Evolutionary conservation across 768 basidiomycete genomes (phyloP).

Genomic region (Rhodocollybia butyracea): DNA sequence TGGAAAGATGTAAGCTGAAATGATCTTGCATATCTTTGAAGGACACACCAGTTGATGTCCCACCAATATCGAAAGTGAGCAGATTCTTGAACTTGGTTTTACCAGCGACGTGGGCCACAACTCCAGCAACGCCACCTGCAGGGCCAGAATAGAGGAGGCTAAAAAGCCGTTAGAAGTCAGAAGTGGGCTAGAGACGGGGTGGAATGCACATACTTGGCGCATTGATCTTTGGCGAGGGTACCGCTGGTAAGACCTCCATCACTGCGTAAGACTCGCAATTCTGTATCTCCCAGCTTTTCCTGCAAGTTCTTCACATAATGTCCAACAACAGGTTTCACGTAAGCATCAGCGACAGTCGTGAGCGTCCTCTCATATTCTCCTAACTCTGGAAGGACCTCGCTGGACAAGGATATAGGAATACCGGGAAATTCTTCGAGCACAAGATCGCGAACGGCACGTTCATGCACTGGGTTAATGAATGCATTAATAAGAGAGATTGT

Average conservation of each 20-base stretch:
- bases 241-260: constrained; percentile 23
- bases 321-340: constrained; percentile 24
- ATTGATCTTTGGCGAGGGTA: constrained; percentile 21
- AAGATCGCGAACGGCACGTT: constrained; percentile 16
- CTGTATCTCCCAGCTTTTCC: constrained; percentile 14
- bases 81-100: constrained; percentile 20
- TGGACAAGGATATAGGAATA: constrained; percentile 22
- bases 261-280: constrained; percentile 23
- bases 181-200: constrained; percentile 1
- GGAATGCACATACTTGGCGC: constrained; percentile 22
- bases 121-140: constrained; percentile 25
- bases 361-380: constrained; percentile 27
- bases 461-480: constrained; percentile 22
- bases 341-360: constrained; percentile 25
- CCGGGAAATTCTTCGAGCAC: constrained; percentile 21
- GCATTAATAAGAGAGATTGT: constrained; percentile 26
- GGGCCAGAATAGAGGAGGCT: constrained; percentile 15
- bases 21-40: not conserved
- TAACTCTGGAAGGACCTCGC: constrained; percentile 21
- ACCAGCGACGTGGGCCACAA: constrained; percentile 16
- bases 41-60: not conserved
- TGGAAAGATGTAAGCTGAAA: constrained; percentile 11
- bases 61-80: constrained; percentile 25
- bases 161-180: not conserved
- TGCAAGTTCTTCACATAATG: constrained; percentile 22